Percentiles rank a stretch among this genome's conserved stretches.
These are phyloP conservation scores for Candida alai DNA, from an alignment of 805 yeast species.

Conservation along the genomic window DNA sequence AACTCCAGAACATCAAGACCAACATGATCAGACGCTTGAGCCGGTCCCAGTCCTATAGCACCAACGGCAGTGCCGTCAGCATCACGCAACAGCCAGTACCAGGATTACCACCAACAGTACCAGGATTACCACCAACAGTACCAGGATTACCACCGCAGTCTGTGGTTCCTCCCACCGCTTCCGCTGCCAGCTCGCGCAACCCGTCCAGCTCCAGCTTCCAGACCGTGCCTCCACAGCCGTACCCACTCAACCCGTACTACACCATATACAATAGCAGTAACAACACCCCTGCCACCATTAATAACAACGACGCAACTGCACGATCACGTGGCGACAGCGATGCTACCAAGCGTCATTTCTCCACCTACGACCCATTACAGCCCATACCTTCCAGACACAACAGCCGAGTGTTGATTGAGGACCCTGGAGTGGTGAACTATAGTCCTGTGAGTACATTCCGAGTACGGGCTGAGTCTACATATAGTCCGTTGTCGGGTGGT, in stretches of 20 bases:
- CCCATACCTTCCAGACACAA: slow-evolving; percentile 21
- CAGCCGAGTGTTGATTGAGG: slow-evolving; percentile 8
- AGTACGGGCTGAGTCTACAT: slow-evolving; percentile 12
- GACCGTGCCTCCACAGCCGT: slow-evolving; percentile 33
- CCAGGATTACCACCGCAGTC: slow-evolving; percentile 4
- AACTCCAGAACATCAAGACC: slow-evolving; percentile 3
- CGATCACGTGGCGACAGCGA: slow-evolving; percentile 4
- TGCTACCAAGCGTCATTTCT: slow-evolving; percentile 18
- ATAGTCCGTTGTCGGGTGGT: slow-evolving; percentile 16
- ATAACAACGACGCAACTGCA: no score
- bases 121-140: slow-evolving; percentile 5
- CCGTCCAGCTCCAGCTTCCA: slow-evolving; percentile 11
- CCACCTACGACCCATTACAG: slow-evolving; percentile 39
- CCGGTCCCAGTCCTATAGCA: slow-evolving; percentile 1
- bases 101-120: slow-evolving; percentile 5
- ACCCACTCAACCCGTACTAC: slow-evolving; percentile 34
- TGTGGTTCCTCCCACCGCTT: neutral
- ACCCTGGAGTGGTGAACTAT: slow-evolving; percentile 9
- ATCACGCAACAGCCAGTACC: slow-evolving; percentile 7
- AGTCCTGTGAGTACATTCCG: slow-evolving; percentile 10
- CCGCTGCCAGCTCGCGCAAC: slow-evolving; percentile 7
- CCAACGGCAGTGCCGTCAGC: no score
- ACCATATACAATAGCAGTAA: slow-evolving; percentile 19
- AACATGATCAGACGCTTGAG: slow-evolving; percentile 1
- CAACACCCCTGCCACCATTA: slow-evolving; percentile 7